These are phyloP conservation scores for Candida sphagnicola DNA, from an alignment of 805 yeast genomes.

Conservation along the genomic window DNA sequence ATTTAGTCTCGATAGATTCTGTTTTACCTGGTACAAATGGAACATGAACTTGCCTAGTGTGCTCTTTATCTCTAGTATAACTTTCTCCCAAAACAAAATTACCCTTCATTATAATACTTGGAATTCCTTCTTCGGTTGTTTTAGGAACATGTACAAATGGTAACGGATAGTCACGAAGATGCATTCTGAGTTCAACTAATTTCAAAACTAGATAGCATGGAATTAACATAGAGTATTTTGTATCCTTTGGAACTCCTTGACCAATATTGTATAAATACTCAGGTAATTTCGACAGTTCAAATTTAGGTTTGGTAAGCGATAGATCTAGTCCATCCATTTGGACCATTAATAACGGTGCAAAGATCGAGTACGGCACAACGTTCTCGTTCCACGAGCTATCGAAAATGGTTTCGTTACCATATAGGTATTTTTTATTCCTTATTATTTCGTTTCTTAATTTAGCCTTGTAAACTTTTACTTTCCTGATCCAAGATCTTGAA, in stretches of 20 bases:
- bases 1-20: constrained; percentile 13
- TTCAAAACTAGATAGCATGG: constrained; percentile 60
- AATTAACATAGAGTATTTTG: constrained; percentile 60
- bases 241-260: constrained; percentile 74
- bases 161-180: constrained; percentile 80
- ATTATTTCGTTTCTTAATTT: constrained; percentile 37
- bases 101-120: constrained; percentile 44
- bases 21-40: constrained; percentile 29
- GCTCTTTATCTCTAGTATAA: constrained; percentile 44
- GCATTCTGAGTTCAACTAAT: constrained; percentile 61
- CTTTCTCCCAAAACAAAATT: constrained; percentile 69
- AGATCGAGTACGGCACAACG: constrained; percentile 26
- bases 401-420: constrained; percentile 29
- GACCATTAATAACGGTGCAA: constrained; percentile 33
- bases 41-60: constrained; percentile 57
- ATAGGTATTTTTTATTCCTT: constrained; percentile 27
- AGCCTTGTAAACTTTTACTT: constrained; percentile 47
- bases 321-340: constrained; percentile 25
- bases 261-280: constrained; percentile 70
- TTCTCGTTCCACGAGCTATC: constrained; percentile 16
- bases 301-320: constrained; percentile 21
- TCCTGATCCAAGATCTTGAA: constrained; percentile 67
- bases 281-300: constrained; percentile 39
- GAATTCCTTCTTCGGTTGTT: constrained; percentile 18
- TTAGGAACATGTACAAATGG: constrained; percentile 76